These are phyloP conservation scores for Colletotrichum coccodes DNA, from an alignment of 2,329 filamentous ascomycete species.

Conservation along the genomic window DNA sequence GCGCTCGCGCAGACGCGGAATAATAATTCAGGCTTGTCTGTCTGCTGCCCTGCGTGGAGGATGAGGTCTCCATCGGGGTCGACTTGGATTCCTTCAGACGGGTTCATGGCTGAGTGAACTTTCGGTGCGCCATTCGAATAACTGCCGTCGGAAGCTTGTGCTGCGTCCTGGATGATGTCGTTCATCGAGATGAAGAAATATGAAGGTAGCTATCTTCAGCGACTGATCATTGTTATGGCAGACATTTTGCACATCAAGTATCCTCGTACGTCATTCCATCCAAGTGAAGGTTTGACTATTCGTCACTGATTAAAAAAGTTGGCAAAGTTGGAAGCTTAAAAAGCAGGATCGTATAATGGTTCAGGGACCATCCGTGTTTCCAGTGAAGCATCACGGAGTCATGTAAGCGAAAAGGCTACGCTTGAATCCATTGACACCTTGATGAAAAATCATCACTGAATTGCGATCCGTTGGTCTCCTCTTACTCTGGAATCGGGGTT, in stretches of 20 bases:
- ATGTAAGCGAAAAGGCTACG: neutral
- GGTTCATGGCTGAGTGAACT: neutral
- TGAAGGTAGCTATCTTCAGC: neutral
- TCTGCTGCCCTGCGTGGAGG: conserved; percentile 1
- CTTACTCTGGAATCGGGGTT: no score
- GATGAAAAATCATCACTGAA: no score
- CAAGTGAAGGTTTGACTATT: neutral
- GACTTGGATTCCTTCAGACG: neutral
- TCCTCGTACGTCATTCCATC: neutral
- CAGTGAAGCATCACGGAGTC: neutral
- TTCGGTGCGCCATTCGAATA: fast-evolving
- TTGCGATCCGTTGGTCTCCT: no score
- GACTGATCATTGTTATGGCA: neutral
- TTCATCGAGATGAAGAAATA: neutral
- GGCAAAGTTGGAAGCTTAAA: conserved; percentile 19
- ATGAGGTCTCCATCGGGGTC: conserved; percentile 19
- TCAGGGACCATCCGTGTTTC: conserved; percentile 12
- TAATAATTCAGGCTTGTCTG: neutral
- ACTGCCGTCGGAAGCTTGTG: no score
- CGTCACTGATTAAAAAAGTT: neutral
- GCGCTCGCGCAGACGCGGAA: conserved; percentile 26
- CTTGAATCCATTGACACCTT: neutral
- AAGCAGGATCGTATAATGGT: conserved; percentile 4
- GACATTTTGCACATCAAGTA: neutral
- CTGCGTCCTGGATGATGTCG: neutral